Evolutionary conservation across 139 green algal species (phyloP).

Genomic region (Ulvella scutata): DNA sequence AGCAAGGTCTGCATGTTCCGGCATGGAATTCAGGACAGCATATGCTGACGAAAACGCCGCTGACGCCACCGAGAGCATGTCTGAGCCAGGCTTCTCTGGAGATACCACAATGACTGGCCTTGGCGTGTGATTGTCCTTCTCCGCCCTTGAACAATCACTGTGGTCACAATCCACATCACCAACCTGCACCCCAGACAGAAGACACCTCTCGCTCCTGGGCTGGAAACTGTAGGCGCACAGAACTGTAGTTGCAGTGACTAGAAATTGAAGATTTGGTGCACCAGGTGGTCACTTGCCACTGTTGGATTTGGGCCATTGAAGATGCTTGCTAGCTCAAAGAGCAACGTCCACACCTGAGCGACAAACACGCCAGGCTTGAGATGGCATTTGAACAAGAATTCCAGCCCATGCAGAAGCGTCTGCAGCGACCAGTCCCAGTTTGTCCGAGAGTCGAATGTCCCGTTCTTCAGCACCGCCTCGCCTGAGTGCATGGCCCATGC

Average conservation of each 20-base stretch:
- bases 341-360: neutral
- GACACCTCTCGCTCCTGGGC: too few species aligned
- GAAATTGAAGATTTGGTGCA: too few species aligned
- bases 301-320: too few species aligned
- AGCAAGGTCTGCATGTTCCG: neutral
- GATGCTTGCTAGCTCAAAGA: too few species aligned
- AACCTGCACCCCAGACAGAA: neutral
- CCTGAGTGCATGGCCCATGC: neutral
- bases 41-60: conserved; percentile 8
- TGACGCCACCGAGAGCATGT: conserved; percentile 11
- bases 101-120: conserved; percentile 13
- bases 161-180: conserved; percentile 1
- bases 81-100: conserved; percentile 4
- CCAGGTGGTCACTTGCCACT: too few species aligned
- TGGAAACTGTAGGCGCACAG: too few species aligned
- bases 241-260: too few species aligned
- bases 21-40: conserved; percentile 1
- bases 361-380: neutral
- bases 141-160: neutral
- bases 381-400: neutral
- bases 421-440: neutral
- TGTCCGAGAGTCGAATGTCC: neutral
- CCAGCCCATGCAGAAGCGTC: neutral
- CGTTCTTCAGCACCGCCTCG: neutral
- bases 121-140: conserved; percentile 4